These are phyloP conservation scores for Claviceps sp. DNA, from an alignment of 2,329 filamentous ascomycete species.

Conservation along the genomic window DNA sequence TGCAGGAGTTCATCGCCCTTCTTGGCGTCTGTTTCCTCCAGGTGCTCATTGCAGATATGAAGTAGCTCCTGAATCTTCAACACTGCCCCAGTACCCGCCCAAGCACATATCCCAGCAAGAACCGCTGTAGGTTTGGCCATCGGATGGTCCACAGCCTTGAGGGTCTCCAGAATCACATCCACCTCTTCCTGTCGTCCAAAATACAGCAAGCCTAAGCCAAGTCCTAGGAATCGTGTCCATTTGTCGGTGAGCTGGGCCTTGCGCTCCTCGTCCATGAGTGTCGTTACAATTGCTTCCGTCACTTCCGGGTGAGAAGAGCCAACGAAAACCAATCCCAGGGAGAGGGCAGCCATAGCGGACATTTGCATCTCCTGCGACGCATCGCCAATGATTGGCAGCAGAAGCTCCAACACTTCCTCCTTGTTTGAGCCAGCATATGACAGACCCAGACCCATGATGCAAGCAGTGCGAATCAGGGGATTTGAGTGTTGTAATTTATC, in stretches of 20 bases:
- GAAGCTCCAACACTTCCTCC: constrained; percentile 69
- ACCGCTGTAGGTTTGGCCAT: constrained; percentile 95
- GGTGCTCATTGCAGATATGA: constrained; percentile 95
- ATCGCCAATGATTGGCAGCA: constrained; percentile 80
- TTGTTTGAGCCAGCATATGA: constrained; percentile 92
- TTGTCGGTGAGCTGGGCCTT: constrained; percentile 89
- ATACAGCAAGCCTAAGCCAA: constrained; percentile 85
- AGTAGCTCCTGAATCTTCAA: constrained; percentile 94
- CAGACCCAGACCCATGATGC: constrained; percentile 91
- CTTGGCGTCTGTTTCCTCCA: constrained; percentile 88
- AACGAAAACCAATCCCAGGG: constrained; percentile 82
- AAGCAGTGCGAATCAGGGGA: constrained; percentile 63
- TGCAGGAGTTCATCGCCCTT: constrained; percentile 92
- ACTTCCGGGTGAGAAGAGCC: constrained; percentile 86
- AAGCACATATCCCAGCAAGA: constrained; percentile 90
- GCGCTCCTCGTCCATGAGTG: constrained; percentile 85
- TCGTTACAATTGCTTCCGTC: constrained; percentile 82
- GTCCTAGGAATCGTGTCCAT: constrained; percentile 93
- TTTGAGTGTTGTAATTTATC: constrained; percentile 71
- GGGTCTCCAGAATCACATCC: constrained; percentile 91
- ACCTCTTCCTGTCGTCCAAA: constrained; percentile 97
- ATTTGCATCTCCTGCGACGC: constrained; percentile 83
- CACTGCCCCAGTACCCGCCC: constrained; percentile 93
- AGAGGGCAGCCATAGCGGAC: constrained; percentile 87
- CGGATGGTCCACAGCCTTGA: constrained; percentile 93